These are phyloP conservation scores for Echinosophora koreensis DNA, from an alignment of 306 rosid species.

Conservation along the genomic window DNA sequence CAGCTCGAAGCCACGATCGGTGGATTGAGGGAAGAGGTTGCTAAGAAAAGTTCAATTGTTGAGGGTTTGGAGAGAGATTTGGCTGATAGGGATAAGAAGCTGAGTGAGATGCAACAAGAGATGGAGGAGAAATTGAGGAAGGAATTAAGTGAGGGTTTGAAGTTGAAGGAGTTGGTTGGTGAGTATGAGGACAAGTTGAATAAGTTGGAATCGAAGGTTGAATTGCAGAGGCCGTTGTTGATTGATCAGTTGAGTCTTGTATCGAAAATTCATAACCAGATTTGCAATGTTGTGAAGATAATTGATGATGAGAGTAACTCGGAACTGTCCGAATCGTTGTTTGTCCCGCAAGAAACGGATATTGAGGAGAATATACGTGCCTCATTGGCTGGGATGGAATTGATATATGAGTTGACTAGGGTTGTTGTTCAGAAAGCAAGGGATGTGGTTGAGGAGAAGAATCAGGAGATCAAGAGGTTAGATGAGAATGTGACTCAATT, in stretches of 20 bases:
- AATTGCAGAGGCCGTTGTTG: conserved; percentile 74
- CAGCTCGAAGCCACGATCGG: conserved; percentile 90
- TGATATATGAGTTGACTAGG: conserved; percentile 71
- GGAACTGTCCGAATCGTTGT: conserved; percentile 84
- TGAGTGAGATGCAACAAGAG: conserved; percentile 63
- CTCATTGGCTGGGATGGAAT: conserved; percentile 94
- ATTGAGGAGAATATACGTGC: conserved; percentile 88
- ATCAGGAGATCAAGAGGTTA: conserved; percentile 64
- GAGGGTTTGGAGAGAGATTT: conserved; percentile 78
- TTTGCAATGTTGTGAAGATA: conserved; percentile 67
- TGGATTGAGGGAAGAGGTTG: conserved; percentile 86
- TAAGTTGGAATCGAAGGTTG: conserved; percentile 60
- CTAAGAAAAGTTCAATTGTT: conserved; percentile 51
- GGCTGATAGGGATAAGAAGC: conserved; percentile 64
- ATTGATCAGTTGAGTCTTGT: conserved; percentile 82
- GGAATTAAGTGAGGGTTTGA: conserved; percentile 63
- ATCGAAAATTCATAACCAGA: conserved; percentile 78
- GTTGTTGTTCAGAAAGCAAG: conserved; percentile 69
- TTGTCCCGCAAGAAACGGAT: conserved; percentile 90
- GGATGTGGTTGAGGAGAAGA: conserved; percentile 74
- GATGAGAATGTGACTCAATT: conserved; percentile 75
- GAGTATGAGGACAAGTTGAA: conserved; percentile 79
- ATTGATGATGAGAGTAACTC: conserved; percentile 63
- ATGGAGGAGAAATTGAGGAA: conserved; percentile 59
- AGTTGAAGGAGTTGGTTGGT: conserved; percentile 65